A percentile compares a stretch with the other conserved stretches of the same genome.
These are phyloP conservation scores for Penicillium ucsense DNA, from an alignment of 495 filamentous ascomycete genomes.

Conservation along the genomic window DNA sequence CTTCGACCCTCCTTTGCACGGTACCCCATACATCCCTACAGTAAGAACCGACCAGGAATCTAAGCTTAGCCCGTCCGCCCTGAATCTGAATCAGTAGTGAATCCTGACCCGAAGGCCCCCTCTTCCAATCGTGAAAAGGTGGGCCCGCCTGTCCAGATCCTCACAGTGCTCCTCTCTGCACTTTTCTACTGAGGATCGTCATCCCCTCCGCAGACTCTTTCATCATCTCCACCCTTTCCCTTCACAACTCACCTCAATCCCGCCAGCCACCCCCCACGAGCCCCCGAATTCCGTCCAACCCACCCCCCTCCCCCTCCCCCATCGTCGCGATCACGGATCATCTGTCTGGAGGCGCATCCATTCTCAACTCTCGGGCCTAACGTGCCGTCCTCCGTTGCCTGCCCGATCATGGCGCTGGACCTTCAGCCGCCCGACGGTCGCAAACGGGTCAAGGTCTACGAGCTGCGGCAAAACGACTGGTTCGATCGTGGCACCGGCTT, in stretches of 20 bases:
- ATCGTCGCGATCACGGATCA: background rate
- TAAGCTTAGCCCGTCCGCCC: background rate
- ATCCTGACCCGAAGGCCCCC: constrained; percentile 13
- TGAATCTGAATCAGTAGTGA: background rate
- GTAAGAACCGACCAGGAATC: no score
- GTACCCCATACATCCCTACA: no score
- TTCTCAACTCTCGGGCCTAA: constrained; percentile 21
- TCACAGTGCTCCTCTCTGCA: constrained; percentile 2
- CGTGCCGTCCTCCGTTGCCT: constrained; percentile 27
- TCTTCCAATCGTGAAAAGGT: constrained; percentile 3
- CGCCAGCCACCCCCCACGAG: constrained; percentile 1
- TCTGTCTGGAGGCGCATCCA: constrained; percentile 25
- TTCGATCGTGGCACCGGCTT: constrained; percentile 96
- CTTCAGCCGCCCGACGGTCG: constrained; percentile 74
- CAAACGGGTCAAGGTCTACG: constrained; percentile 98
- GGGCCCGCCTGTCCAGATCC: constrained; percentile 8
- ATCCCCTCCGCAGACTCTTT: constrained; percentile 21
- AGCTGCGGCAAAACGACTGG: constrained; percentile 97
- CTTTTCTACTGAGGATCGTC: constrained; percentile 13
- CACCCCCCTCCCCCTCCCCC: background rate
- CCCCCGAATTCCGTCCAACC: background rate
- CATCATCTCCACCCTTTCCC: constrained; percentile 13
- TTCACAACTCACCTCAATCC: constrained; percentile 1
- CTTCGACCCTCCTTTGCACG: no score
- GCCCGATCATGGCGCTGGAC: constrained; percentile 70